Base-by-base conservation (phyloP, 83 land plant species). In the Diphasiastrum complanatum region DNA sequence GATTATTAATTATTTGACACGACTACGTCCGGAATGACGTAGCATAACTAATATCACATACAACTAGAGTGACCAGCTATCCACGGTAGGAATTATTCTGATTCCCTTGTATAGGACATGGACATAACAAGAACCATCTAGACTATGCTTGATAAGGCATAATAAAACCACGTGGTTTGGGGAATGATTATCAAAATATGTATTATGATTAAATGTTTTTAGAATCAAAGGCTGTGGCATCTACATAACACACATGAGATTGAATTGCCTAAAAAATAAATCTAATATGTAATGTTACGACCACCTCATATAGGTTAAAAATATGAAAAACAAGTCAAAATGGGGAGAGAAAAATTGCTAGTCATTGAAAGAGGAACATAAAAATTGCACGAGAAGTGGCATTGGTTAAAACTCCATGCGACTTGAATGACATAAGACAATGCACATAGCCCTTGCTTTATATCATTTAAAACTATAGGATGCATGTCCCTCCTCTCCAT, bases 351-450 rank as follows among this genome's bases (percentile, higher is more conserved):
- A 14, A 47, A 47, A 47, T 4, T 20, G 50, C 14, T 47, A 25
- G 14, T 47, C 50, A 47, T 47, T 19, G 14, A 47, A 47, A 47
- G 24, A 14, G 23, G 23, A 14, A 47, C 14, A 25, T 25, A 20
- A 19, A 47, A 47, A 47, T 47, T 47, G 14, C 50, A 14, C 50
- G 50, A 47, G 23, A 47, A 47, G 14, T 47, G 12, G 23, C 4
- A 47, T 47, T 47, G 50, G 50, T 47, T 47, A 47, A 47, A 47
- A 47, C 50, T 47, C 50, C 14, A 47, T 4, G 50, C n/a, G n/a
- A n/a, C n/a, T n/a, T n/a, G n/a, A n/a, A n/a, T n/a, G n/a, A n/a
- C n/a, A n/a, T n/a, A n/a, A n/a, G n/a, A n/a, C n/a, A n/a, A n/a
- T n/a, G n/a, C n/a, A n/a, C n/a, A n/a, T n/a, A n/a, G n/a, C n/a